These are phyloP conservation scores for Cucumis hystrix DNA, from an alignment of 306 rosid species.

Conservation along the genomic window DNA sequence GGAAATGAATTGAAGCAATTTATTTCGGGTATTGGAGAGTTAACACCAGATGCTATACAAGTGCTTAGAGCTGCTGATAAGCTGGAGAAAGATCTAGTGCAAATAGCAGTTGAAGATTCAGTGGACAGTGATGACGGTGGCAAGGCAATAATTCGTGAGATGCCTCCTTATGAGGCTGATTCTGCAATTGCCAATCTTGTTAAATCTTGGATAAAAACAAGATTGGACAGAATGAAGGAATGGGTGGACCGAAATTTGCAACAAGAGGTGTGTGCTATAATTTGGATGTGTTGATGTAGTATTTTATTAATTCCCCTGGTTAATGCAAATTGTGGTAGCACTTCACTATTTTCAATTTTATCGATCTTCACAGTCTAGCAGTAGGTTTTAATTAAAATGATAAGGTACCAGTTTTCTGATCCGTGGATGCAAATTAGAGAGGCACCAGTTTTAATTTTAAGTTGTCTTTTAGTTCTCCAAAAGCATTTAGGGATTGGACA, in stretches of 20 bases:
- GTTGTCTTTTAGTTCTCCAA: not conserved
- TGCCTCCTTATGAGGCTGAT: conserved; percentile 98
- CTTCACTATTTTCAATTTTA: not conserved
- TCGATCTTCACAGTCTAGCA: not conserved
- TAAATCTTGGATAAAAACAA: conserved; percentile 75
- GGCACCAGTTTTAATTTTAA: not conserved
- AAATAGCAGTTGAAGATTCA: conserved; percentile 87
- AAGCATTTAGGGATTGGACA: not conserved
- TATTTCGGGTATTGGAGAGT: conserved; percentile 59
- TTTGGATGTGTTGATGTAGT: not conserved
- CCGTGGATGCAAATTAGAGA: not conserved
- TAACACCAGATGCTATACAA: conserved; percentile 96
- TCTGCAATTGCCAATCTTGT: conserved; percentile 87
- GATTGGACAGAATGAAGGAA: conserved; percentile 80
- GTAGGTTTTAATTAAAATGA: not conserved
- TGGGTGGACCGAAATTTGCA: conserved; percentile 93
- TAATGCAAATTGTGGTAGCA: not conserved
- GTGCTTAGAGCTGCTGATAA: conserved; percentile 90
- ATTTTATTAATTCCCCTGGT: not conserved
- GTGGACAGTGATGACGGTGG: conserved; percentile 98
- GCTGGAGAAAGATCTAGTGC: conserved; percentile 97
- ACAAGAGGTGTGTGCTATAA: conserved; percentile 69
- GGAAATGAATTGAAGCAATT: conserved; percentile 87
- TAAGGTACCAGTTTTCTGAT: not conserved
- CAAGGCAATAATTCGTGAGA: conserved; percentile 94